phyloP scores from a whole-genome alignment of 495 filamentous ascomycete species.

The Aspergillus indologenus region DNA sequence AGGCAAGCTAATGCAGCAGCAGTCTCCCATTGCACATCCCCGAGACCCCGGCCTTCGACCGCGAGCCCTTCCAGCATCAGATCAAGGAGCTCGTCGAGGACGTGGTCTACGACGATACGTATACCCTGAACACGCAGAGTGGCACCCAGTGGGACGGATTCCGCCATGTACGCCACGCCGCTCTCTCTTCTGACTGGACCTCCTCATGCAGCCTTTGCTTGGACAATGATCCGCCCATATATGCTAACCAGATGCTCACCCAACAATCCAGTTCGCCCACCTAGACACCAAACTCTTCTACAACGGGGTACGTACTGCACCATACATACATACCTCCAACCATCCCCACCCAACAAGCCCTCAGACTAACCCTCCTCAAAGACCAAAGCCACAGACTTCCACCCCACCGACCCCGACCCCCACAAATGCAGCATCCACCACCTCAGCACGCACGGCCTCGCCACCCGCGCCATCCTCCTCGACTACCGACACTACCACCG shows the following conservation, averaged over 20 bases:
- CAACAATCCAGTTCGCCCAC: slow-evolving; percentile 37
- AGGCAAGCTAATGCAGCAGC: no score
- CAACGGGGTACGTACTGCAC: slow-evolving; percentile 39
- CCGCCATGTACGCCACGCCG: slow-evolving; percentile 58
- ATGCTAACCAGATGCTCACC: slow-evolving; percentile 17
- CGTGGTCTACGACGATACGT: slow-evolving; percentile 57
- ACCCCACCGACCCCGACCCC: slow-evolving; percentile 31
- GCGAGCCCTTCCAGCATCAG: slow-evolving; percentile 50
- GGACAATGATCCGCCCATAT: no score
- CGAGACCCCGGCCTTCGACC: slow-evolving; percentile 45
- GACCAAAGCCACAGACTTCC: neutral
- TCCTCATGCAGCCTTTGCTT: no score
- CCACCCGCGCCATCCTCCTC: slow-evolving; percentile 49
- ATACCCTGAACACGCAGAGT: slow-evolving; percentile 67
- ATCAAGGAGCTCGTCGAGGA: slow-evolving; percentile 44
- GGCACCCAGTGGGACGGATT: slow-evolving; percentile 76
- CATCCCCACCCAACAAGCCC: slow-evolving; percentile 1
- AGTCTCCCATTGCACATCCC: slow-evolving; percentile 57
- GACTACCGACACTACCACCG: slow-evolving; percentile 45
- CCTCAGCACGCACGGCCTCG: slow-evolving; percentile 45
- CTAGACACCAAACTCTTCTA: slow-evolving; percentile 48
- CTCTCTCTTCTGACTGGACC: no score
- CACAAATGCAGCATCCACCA: slow-evolving; percentile 47
- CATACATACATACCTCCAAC: neutral
- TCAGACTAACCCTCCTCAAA: neutral